A percentile compares a stretch with the other conserved stretches of the same genome.
These are phyloP conservation scores for Aureobasidium sp. DNA, from an alignment of 2,329 filamentous ascomycete species.

Conservation along the genomic window DNA sequence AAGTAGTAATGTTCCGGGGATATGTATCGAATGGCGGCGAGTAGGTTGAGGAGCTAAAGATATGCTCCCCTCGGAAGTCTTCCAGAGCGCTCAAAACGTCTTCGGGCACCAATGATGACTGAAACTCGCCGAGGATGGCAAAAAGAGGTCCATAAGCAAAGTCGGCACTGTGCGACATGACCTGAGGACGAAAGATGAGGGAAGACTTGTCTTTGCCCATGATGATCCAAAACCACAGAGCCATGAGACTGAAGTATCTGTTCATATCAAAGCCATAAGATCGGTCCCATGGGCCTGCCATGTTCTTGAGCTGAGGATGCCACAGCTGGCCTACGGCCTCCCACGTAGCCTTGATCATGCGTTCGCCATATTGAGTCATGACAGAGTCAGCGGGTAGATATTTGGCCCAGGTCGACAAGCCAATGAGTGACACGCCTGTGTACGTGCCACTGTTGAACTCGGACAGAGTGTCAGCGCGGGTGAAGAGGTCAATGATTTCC, in stretches of 20 bases:
- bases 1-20: slow-evolving; percentile 51
- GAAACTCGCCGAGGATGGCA: slow-evolving; percentile 44
- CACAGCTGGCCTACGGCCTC: slow-evolving; percentile 44
- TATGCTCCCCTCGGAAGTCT: slow-evolving; percentile 45
- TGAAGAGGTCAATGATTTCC: slow-evolving; percentile 49
- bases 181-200: slow-evolving; percentile 33
- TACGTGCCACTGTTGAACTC: slow-evolving; percentile 58
- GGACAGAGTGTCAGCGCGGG: slow-evolving; percentile 47
- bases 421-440: slow-evolving; percentile 52
- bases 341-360: slow-evolving; percentile 48
- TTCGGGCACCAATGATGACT: slow-evolving; percentile 39
- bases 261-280: slow-evolving; percentile 58
- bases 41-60: slow-evolving; percentile 44
- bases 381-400: slow-evolving; percentile 47
- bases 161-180: slow-evolving; percentile 52
- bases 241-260: slow-evolving; percentile 49
- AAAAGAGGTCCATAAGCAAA: slow-evolving; percentile 51
- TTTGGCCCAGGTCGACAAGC: slow-evolving; percentile 50
- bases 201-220: slow-evolving; percentile 40
- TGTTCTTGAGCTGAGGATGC: slow-evolving; percentile 50
- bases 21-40: slow-evolving; percentile 50
- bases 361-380: slow-evolving; percentile 43
- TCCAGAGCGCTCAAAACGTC: slow-evolving; percentile 32
- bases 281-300: slow-evolving; percentile 57
- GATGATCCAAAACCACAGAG: slow-evolving; percentile 50